phyloP scores from a whole-genome alignment of 345 rosid species.

The Bruguiera parviflora region DNA sequence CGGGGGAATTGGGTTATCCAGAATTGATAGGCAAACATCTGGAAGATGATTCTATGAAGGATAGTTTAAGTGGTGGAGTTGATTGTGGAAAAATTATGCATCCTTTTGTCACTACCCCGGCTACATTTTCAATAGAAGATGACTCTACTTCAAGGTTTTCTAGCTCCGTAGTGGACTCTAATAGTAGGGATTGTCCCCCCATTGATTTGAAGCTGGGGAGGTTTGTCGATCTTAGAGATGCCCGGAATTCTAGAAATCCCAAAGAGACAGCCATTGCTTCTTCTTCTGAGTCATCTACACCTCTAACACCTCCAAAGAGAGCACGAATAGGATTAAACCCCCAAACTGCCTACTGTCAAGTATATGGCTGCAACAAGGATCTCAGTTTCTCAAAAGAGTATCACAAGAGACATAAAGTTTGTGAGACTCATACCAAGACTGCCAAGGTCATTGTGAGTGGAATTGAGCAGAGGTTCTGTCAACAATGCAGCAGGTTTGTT shows the following conservation, averaged over 20 bases:
- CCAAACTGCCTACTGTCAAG: conserved; percentile 45
- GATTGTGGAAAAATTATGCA: conserved; percentile 25
- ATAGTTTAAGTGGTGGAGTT: conserved; percentile 22
- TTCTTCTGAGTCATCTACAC: conserved; percentile 17
- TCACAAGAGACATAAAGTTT: conserved; percentile 58
- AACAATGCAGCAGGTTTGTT: conserved; percentile 60
- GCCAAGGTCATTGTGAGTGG: conserved; percentile 54
- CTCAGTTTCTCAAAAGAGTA: conserved; percentile 55
- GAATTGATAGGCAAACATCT: conserved; percentile 29
- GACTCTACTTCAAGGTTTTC: conserved; percentile 43
- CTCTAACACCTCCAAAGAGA: conserved; percentile 13
- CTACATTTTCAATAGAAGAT: conserved; percentile 31
- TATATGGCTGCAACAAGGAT: conserved; percentile 53
- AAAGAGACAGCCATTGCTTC: conserved; percentile 11
- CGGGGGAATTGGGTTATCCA: conserved; percentile 35
- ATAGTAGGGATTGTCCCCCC: conserved; percentile 37
- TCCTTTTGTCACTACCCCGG: conserved; percentile 22
- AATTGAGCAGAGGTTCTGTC: conserved; percentile 56
- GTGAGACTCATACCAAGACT: conserved; percentile 56
- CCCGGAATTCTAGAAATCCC: conserved; percentile 7
- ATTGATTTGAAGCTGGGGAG: conserved; percentile 74
- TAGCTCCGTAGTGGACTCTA: conserved; percentile 36
- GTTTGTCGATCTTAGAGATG: conserved; percentile 42
- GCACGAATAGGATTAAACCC: conserved; percentile 17
- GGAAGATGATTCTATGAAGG: conserved; percentile 20